Evolutionary conservation across 129 eudicot genomes (phyloP), one percentile per base, ranked within the genome.

Genomic region (Artemisia tridentata): DNA sequence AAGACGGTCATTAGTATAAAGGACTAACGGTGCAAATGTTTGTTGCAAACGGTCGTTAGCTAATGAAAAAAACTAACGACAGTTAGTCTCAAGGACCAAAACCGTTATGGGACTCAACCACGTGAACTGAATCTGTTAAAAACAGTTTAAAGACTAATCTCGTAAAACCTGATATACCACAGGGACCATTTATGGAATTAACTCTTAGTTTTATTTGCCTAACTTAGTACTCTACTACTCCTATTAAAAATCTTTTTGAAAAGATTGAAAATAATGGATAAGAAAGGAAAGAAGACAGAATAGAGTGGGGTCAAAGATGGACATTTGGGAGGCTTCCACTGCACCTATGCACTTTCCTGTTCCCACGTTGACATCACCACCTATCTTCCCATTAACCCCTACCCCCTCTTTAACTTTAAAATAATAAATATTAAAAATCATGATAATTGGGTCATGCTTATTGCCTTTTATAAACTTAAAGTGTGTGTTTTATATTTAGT

Each of bases 361-460:
- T 71, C 81, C 81, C 81, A 78, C 81, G 81, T 71, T 78, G 72
- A 71, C 81, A 71, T 78, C 81, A 78, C 81, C 77, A 78, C 80
- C 81, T 77, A 53, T 63, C 66, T 75, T 15, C 79, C 72, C 73
- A 56, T 54, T 12, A 46, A 11, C 11, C 20, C 72, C 72, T 17
- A n/a, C 11, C 50, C 18, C 52, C 52, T 20, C 41, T 51, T 51
- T 51, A 16, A 51, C 17, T 21, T 21, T 51, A 51, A 51, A 12
- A 3, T 10, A 51, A 51, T 51, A 4, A 4, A 12, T 3, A 51
- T 13, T 51, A 34, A 0, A 34, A 34, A 34, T 34, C 43, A 34
- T 7, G 7, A 34, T 34, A 34, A 34, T 34, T 34, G 8, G 41
- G 8, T 5, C 41, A 5, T 34, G 41, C 38, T 31, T 31, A 31